phyloP scores from a whole-genome alignment of 176 grass and related monocot genomes.

The Avena sativa region DNA sequence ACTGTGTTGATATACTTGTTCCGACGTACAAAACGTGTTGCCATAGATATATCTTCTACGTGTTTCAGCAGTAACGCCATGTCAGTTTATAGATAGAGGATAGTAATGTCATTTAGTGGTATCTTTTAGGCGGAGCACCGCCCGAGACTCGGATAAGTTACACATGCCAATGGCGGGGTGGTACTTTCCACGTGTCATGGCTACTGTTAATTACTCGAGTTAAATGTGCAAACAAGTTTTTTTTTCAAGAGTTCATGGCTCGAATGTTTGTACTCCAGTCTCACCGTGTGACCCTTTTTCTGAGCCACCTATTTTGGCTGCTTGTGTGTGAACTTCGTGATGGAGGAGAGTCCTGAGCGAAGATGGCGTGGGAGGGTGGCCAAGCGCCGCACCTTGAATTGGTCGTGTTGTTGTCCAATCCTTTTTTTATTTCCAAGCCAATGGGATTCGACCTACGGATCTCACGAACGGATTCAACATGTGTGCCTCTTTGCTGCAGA shows the following conservation, averaged over 20 bases:
- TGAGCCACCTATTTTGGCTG: background rate
- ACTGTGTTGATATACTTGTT: background rate
- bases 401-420: background rate
- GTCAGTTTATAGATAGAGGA: background rate
- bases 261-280: background rate
- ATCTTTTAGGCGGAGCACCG: background rate
- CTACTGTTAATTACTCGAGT: background rate
- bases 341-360: no score
- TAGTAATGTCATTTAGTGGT: background rate
- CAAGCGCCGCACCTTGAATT: background rate
- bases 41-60: background rate
- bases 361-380: background rate
- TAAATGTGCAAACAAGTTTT: background rate
- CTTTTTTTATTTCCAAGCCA: background rate
- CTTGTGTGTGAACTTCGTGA: background rate
- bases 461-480: no score
- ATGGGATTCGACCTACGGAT: no score
- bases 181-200: background rate
- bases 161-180: background rate
- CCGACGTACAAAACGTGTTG: background rate
- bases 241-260: no score
- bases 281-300: background rate
- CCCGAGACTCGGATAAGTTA: background rate
- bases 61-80: accelerated
- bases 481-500: no score